phyloP scores from a whole-genome alignment of 2,329 filamentous ascomycete genomes.

The Fusarium napiforme region DNA sequence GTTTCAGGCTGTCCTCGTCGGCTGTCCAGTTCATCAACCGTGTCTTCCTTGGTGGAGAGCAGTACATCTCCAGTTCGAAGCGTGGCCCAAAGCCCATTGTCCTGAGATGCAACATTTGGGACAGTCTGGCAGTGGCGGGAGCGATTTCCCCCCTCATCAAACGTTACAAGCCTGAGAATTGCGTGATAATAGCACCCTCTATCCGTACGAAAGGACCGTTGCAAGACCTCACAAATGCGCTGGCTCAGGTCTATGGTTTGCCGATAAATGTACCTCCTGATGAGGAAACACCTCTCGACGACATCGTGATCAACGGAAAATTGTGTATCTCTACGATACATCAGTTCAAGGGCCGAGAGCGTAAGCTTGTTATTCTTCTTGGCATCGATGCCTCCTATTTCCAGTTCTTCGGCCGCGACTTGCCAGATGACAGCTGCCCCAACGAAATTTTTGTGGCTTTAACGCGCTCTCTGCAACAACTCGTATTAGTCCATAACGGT shows the following conservation, averaged over 20 bases:
- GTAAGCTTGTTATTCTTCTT: conserved; percentile 45
- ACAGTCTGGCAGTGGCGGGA: conserved; percentile 19
- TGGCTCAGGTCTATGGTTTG: conserved; percentile 19
- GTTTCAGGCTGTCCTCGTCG: conserved; percentile 44
- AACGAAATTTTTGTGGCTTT: conserved; percentile 47
- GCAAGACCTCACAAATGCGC: not conserved
- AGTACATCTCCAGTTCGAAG: conserved; percentile 46
- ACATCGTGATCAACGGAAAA: conserved; percentile 44
- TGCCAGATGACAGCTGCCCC: conserved; percentile 45
- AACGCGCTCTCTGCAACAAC: conserved; percentile 44
- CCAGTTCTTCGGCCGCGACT: conserved; percentile 33
- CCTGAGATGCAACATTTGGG: conserved; percentile 28
- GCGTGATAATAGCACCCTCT: conserved; percentile 21
- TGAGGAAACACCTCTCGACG: conserved; percentile 41
- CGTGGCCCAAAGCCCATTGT: conserved; percentile 45
- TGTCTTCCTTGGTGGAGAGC: conserved; percentile 41
- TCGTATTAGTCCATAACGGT: conserved; percentile 43
- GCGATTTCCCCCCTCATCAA: conserved; percentile 35
- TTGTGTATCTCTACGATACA: conserved; percentile 47
- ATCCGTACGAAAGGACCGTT: not conserved
- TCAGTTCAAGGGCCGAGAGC: conserved; percentile 50
- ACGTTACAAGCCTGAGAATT: conserved; percentile 33
- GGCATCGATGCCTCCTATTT: conserved; percentile 45
- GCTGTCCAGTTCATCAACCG: conserved; percentile 44
- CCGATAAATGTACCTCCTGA: conserved; percentile 38